Evolutionary conservation across 768 basidiomycete species (phyloP), one percentile per base, ranked within the genome.

Genomic region (Gymnopilus junonius): DNA sequence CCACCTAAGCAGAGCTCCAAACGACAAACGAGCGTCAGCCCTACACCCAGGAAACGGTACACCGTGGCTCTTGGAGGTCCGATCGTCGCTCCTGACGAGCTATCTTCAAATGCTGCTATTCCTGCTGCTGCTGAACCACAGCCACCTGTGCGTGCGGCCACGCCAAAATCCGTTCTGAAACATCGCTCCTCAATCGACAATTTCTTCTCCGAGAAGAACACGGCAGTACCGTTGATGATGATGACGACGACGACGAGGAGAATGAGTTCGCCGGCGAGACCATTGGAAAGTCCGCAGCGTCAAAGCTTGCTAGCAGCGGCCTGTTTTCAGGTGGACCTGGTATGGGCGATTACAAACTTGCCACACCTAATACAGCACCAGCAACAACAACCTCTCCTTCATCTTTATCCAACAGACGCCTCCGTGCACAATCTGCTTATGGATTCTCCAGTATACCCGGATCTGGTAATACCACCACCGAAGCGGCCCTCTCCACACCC

Each of bases 21-120:
- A 45, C 78, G 87, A 20, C 83, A 81, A 15, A 77, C 81, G 4
- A 90, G 87, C 68, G 82, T 88, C 58, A 87, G 87, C 60, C 87
- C 89, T 1, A 92, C 91, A 3, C 92, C 93, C 1, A 78, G 93
- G 63, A 95, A 95, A 70, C 83, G 93, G 39, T 94, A 95, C 71
- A 94, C 93, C 0, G 93, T 94, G 32, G 93, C 93, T 0, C 82
- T 95, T 0, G 92, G 92, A 10, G 89, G 85, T 2, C 89, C 91
- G 0, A 87, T 92, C 62, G 82, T 86, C 65, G 57, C 68, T 14
- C 65, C 69, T 10, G 71, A 74, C 4, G 74, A 76, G n/a, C 21
- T 73, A 1, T 63, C 70, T 1, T 72, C 69, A 4, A 70, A 69
- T 45, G 65, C 66, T 21, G 53, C 68, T 17, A 59, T 39, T 10